Base-by-base conservation (phyloP, 495 filamentous ascomycete species). In the Bathelium albidoporum region DNA sequence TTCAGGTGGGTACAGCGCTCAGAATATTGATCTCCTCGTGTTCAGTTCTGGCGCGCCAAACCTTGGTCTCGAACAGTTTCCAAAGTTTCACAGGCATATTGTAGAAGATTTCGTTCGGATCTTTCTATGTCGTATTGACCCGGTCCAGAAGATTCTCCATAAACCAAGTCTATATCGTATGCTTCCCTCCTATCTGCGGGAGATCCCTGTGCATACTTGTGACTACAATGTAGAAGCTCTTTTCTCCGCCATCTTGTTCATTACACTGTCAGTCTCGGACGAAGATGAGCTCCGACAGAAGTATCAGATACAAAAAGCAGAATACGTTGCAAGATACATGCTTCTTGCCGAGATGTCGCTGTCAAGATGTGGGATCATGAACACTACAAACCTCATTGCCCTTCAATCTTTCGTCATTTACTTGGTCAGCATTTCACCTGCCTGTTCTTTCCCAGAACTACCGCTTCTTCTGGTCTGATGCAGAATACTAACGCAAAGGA, bases 391-490 rank as follows among this genome's bases (percentile, higher is more conserved):
- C 34, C 18, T 62, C 10, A 29, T 2, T 14, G 43, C 24, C 12
- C 39, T 62, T 16, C 60, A 62, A 32, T 34, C 60, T 28, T 62
- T 52, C 29, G 39, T 53, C 18, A 62, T 62, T n/a, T 62, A 62
- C 43, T 31, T 62, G 39, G 34, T 39, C 14, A 39, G 34, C 14
- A 39, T 39, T 39, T 39, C 34, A 39, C 34, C 14, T 39, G 34
- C 34, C 5, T 39, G 34, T 39, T 39, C 34, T 5, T 39, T 39
- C 5, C 34, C 14, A 14, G 34, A 39, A 39, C 5, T 39, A 14
- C 34, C 14, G 14, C 14, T 39, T 39, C 14, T 39, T 39, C 34
- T 39, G 5, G 14, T 39, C 5, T 39, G 34, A 39, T 5, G 34
- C 34, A 39, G 34, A 39, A 39, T 39, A 39, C 34, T 39, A 39